Conservation (phyloP, 768 basidiomycete species). For the Termitomyces eurrhizus region DNA sequence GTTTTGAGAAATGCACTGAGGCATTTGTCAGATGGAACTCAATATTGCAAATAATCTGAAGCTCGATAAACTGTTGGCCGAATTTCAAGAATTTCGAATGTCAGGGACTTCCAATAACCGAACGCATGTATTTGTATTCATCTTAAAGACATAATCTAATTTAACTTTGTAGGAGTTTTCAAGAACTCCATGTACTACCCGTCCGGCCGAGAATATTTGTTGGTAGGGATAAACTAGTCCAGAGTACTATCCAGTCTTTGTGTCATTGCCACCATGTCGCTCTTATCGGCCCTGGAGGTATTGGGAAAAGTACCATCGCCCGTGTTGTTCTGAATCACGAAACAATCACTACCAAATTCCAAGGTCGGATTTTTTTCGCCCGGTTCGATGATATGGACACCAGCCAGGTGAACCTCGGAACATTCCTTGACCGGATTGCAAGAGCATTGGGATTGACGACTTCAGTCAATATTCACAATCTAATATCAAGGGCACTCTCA, state of each 20-base stretch:
- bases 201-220: background rate
- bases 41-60: background rate
- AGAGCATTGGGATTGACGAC: too few species aligned
- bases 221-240: background rate
- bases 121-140: background rate
- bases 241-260: background rate
- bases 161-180: background rate
- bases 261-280: background rate
- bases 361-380: too few species aligned
- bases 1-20: background rate
- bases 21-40: background rate
- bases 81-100: background rate
- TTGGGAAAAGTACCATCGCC: background rate
- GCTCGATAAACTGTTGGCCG: constrained; percentile 1
- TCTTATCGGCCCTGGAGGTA: background rate
- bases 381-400: too few species aligned
- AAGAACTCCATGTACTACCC: background rate
- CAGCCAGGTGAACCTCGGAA: too few species aligned
- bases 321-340: too few species aligned
- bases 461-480: too few species aligned
- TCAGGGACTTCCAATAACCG: background rate
- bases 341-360: too few species aligned
- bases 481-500: too few species aligned
- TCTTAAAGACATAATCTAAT: too few species aligned
- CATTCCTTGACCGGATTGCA: too few species aligned